Conservation (phyloP, 495 filamentous ascomycete genomes). For the Neurospora pannonica region DNA sequence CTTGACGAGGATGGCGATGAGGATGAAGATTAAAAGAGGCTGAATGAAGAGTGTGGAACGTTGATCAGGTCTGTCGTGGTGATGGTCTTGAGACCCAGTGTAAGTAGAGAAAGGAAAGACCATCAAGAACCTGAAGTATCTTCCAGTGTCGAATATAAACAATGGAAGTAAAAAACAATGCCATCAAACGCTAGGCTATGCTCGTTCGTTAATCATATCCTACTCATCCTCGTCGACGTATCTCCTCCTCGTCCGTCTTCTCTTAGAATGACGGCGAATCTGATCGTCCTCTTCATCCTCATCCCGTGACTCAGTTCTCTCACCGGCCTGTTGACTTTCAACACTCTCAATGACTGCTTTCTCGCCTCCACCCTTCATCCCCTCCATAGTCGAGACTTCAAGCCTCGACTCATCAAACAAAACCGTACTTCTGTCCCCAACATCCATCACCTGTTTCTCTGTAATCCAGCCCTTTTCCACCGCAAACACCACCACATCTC, state of each 20-base stretch:
- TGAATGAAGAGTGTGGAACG: background rate
- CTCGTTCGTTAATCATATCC: background rate
- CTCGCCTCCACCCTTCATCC: background rate
- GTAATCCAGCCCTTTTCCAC: constrained; percentile 37
- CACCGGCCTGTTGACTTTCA: background rate
- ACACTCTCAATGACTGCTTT: background rate
- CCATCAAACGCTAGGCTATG: background rate
- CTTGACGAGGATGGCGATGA: constrained; percentile 1
- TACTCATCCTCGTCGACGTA: background rate
- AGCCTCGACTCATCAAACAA: background rate
- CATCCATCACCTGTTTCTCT: constrained; percentile 33
- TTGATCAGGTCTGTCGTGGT: background rate
- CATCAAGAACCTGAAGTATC: background rate
- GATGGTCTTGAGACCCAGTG: background rate
- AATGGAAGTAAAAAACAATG: background rate
- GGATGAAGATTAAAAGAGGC: background rate
- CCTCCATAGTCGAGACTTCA: background rate
- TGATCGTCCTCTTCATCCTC: background rate
- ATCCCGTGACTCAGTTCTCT: background rate
- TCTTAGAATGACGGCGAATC: background rate
- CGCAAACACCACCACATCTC: constrained; percentile 33
- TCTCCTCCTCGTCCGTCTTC: background rate
- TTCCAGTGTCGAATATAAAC: background rate
- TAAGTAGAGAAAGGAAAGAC: background rate
- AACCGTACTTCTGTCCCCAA: background rate